Percentiles rank a stretch among this genome's conserved stretches.
phyloP scores from a whole-genome alignment of 2,329 filamentous ascomycete species.

The Xylariaceae sp. region DNA sequence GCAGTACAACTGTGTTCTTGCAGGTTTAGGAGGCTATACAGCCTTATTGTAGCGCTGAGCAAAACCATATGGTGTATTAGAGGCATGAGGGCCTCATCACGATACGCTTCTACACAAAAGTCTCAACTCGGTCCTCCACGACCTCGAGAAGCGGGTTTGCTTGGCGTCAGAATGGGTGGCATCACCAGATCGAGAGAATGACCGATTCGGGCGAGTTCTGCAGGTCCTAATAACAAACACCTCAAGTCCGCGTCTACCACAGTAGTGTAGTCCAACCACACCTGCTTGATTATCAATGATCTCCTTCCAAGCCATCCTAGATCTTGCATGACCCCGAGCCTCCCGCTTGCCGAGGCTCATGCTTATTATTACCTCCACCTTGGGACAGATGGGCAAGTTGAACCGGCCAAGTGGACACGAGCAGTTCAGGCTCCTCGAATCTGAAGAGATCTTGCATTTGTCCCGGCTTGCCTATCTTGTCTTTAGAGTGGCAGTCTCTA shows the following conservation, averaged over 20 bases:
- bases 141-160: constrained; percentile 2
- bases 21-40: constrained; percentile 2
- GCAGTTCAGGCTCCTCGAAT: constrained; percentile 14
- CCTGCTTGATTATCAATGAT: constrained; percentile 11
- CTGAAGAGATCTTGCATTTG: constrained; percentile 24
- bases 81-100: neutral
- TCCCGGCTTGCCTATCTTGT: constrained; percentile 24
- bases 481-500: constrained; percentile 10
- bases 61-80: neutral
- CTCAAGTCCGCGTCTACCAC: neutral
- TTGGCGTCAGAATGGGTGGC: constrained; percentile 23
- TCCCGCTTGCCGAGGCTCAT: constrained; percentile 25
- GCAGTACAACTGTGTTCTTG: neutral
- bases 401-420: constrained; percentile 20
- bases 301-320: constrained; percentile 19
- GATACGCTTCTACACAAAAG: neutral
- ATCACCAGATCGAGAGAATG: constrained; percentile 25
- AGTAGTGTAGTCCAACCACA: too few relatives aligned
- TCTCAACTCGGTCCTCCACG: neutral
- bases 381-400: constrained; percentile 17
- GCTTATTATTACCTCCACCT: constrained; percentile 18
- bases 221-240: constrained; percentile 6
- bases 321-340: constrained; percentile 30
- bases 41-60: neutral
- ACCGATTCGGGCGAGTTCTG: constrained; percentile 6